Evolutionary conservation across 116 monocot genomes (phyloP), one percentile per base, ranked within the genome.

Genomic region (Iris pallida): DNA sequence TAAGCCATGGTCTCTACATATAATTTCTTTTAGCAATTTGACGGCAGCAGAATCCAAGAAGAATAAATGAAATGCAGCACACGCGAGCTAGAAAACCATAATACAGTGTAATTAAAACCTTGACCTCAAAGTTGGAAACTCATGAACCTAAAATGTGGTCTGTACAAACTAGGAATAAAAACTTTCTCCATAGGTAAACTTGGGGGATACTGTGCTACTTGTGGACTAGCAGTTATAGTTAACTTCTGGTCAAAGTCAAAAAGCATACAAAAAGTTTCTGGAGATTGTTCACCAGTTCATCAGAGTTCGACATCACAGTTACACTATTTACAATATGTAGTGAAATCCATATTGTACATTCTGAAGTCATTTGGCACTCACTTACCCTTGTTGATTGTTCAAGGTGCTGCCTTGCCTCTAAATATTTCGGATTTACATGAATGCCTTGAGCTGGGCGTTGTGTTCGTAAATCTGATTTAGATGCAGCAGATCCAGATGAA

Each of bases 381-480:
- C 46, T 69, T 81, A 90, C 94, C 76, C 66, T 80, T 61, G 60
- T 77, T 61, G 92, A 76, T 44, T 97, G 89, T 53, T 89, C 87
- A 64, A 88, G 85, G 5, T 73, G 85, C 60, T 96, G 96, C 45
- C 90, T 90, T 53, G 97, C 97, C 60, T 92, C 98, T 58, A 98
- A 78, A 78, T 98, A 98, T 72, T 98, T 93, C 71, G 93, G 93
- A 71, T 98, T 98, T 53, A 98, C 93, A 73, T 98, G 98, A 77
- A 98, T 98, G 76, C 98, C 86, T 43, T 90, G 85, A 4, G 88
- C 20, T 58, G 83, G 82, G 6, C 84, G 80, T 47, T 81, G 88
- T 43, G 83, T 45, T 64, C 88, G 87, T 60, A 85, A 76, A 71
- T 92, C 90, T 66, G 79, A 20, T 65, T 57, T 85, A n/a, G 81